A percentile compares a stretch with the other conserved stretches of the same genome.
phyloP scores from a whole-genome alignment of 192 early-diverging fungal genomes.

The Mortierella claussenii region DNA sequence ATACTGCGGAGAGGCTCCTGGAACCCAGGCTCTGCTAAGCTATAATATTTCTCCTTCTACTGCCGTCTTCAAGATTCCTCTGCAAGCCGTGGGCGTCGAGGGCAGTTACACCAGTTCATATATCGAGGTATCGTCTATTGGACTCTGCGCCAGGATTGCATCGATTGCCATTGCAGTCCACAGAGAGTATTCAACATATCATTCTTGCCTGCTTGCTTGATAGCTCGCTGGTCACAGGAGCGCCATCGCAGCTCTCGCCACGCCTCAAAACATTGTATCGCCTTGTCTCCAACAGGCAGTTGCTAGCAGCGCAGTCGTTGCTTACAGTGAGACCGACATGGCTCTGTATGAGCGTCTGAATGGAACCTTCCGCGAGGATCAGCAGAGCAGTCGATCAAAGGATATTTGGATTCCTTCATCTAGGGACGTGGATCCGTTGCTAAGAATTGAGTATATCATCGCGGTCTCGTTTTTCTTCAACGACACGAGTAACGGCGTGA shows the following conservation, averaged over 20 bases:
- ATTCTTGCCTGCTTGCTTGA: not conserved
- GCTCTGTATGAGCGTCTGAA: constrained; percentile 5
- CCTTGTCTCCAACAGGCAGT: constrained; percentile 45
- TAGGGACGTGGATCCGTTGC: constrained; percentile 29
- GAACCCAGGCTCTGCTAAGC: constrained; percentile 2
- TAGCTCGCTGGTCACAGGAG: constrained; percentile 45
- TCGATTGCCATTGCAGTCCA: too few relatives aligned
- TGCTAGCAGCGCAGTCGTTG: not conserved
- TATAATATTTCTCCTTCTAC: not conserved
- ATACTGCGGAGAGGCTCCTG: constrained; percentile 47
- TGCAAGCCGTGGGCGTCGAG: constrained; percentile 28
- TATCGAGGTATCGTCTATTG: constrained; percentile 62
- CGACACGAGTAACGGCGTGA: constrained; percentile 24
- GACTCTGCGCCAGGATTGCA: too few relatives aligned
- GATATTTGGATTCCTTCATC: constrained; percentile 28
- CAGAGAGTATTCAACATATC: too few relatives aligned
- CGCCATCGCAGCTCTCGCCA: constrained; percentile 31
- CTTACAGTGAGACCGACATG: not conserved
- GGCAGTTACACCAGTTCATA: constrained; percentile 54
- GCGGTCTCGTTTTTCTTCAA: constrained; percentile 56
- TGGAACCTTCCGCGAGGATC: constrained; percentile 1
- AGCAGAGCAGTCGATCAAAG: not conserved
- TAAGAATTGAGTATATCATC: constrained; percentile 51
- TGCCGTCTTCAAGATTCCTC: constrained; percentile 43
- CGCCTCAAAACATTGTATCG: constrained; percentile 48